These are phyloP conservation scores for Tylopilus rubrobrunneus DNA, from an alignment of 768 basidiomycete species.

Conservation along the genomic window DNA sequence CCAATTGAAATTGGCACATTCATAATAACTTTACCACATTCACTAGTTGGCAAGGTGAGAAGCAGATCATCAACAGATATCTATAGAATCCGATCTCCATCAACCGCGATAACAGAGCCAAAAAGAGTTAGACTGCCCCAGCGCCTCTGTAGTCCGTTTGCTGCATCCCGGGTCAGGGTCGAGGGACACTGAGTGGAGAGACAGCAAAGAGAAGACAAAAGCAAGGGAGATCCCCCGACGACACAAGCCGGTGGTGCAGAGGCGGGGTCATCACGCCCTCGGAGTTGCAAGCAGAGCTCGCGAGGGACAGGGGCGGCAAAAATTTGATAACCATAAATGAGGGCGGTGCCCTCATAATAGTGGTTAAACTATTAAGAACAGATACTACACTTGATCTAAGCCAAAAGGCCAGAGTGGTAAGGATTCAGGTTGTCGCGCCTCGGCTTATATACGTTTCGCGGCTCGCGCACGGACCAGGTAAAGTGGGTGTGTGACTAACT, in stretches of 20 bases:
- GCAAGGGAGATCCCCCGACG: conserved; percentile 48
- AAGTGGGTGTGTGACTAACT: not conserved
- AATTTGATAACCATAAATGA: conserved; percentile 53
- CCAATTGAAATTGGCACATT: not conserved
- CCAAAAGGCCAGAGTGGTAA: conserved; percentile 51
- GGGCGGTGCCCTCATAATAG: conserved; percentile 53
- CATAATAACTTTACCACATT: not conserved
- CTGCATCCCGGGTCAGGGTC: not conserved
- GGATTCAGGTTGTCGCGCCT: not conserved
- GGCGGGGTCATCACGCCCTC: conserved; percentile 38
- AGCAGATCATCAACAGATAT: not conserved
- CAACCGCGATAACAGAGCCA: too few species aligned
- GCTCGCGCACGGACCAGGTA: conserved; percentile 18
- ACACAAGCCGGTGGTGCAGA: conserved; percentile 49
- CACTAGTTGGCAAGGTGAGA: not conserved
- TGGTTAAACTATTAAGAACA: conserved; percentile 62
- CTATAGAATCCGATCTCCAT: too few species aligned
- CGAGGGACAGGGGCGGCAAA: conserved; percentile 25
- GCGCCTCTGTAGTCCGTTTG: conserved; percentile 7
- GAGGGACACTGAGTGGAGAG: not conserved
- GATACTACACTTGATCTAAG: conserved; percentile 77
- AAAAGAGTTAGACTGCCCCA: too few species aligned
- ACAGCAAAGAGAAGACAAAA: conserved; percentile 19
- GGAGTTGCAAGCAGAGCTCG: conserved; percentile 43
- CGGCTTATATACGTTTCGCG: conserved; percentile 10